Conservation (phyloP, 495 filamentous ascomycete species). For the Tirmania nivea region DNA sequence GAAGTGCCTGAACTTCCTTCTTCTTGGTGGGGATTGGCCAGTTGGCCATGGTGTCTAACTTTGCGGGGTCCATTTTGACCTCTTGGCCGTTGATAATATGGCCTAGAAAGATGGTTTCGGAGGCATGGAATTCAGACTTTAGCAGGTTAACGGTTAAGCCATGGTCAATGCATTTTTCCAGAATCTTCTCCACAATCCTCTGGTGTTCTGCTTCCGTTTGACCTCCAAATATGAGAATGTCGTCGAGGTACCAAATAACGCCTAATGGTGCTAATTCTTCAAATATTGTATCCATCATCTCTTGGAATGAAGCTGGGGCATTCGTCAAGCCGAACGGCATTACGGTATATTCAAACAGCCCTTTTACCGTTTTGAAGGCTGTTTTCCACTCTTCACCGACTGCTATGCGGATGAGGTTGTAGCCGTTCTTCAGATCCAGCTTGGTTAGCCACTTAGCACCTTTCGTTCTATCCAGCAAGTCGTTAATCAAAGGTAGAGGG, state of each 20-base stretch:
- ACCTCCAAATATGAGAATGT: slow-evolving; percentile 21
- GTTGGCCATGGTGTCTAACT: slow-evolving; percentile 2
- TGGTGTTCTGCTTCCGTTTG: slow-evolving; percentile 5
- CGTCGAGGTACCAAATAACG: slow-evolving; percentile 19
- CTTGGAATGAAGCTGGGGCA: slow-evolving; percentile 15
- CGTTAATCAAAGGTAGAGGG: slow-evolving; percentile 20
- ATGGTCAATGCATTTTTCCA: slow-evolving; percentile 1
- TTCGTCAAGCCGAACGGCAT: slow-evolving; percentile 20
- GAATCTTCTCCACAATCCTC: slow-evolving; percentile 6
- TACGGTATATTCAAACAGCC: slow-evolving; percentile 18
- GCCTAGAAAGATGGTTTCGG: neutral
- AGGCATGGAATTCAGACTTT: neutral
- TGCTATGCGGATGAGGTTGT: slow-evolving; percentile 21
- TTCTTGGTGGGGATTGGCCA: slow-evolving; percentile 5
- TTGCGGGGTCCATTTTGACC: slow-evolving; percentile 1
- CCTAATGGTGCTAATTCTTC: slow-evolving; percentile 8
- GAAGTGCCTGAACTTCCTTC: slow-evolving; percentile 10
- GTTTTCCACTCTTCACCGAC: slow-evolving; percentile 20
- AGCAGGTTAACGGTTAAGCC: neutral
- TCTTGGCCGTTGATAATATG: neutral
- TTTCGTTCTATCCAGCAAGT: slow-evolving; percentile 13
- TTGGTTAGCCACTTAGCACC: slow-evolving; percentile 17
- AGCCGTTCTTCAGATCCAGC: slow-evolving; percentile 23
- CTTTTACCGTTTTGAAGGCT: slow-evolving; percentile 17
- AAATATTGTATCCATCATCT: slow-evolving; percentile 16